A percentile compares a stretch with the other conserved stretches of the same genome.
These are phyloP conservation scores for Claviceps arundinis DNA, from an alignment of 2,329 filamentous ascomycete species.

Conservation along the genomic window DNA sequence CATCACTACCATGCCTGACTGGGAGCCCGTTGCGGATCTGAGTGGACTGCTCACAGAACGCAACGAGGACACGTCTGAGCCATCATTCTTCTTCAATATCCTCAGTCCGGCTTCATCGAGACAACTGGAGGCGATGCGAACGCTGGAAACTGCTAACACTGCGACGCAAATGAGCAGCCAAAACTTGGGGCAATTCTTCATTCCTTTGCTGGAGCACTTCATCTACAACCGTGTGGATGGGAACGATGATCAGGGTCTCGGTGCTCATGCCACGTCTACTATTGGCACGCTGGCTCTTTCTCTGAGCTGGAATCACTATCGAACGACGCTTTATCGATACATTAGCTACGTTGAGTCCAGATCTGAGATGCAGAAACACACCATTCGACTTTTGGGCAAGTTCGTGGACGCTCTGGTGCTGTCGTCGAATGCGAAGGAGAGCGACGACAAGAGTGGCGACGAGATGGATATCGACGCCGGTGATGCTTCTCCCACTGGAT, in stretches of 20 bases:
- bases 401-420: conserved; percentile 63
- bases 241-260: conserved; percentile 68
- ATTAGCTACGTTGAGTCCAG: conserved; percentile 70
- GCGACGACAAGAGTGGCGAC: conserved; percentile 23
- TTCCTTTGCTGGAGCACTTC: conserved; percentile 89
- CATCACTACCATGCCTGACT: conserved; percentile 55
- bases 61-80: conserved; percentile 50
- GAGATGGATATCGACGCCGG: conserved; percentile 23
- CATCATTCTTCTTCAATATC: conserved; percentile 84
- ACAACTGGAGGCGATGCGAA: conserved; percentile 69
- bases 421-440: conserved; percentile 31
- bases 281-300: conserved; percentile 62
- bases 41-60: conserved; percentile 46
- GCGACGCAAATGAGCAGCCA: conserved; percentile 54
- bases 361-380: conserved; percentile 71
- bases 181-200: conserved; percentile 74
- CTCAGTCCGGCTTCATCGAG: conserved; percentile 80
- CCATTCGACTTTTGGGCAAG: conserved; percentile 68
- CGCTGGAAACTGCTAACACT: conserved; percentile 56
- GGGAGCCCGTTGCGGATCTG: conserved; percentile 63
- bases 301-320: conserved; percentile 83
- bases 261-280: conserved; percentile 72
- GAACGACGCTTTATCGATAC: conserved; percentile 71
- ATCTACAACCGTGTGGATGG: conserved; percentile 68
- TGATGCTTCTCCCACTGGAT: conserved; percentile 11